phyloP scores from a whole-genome alignment of 2,329 filamentous ascomycete species.

The Nothomitra cinnamomea region DNA sequence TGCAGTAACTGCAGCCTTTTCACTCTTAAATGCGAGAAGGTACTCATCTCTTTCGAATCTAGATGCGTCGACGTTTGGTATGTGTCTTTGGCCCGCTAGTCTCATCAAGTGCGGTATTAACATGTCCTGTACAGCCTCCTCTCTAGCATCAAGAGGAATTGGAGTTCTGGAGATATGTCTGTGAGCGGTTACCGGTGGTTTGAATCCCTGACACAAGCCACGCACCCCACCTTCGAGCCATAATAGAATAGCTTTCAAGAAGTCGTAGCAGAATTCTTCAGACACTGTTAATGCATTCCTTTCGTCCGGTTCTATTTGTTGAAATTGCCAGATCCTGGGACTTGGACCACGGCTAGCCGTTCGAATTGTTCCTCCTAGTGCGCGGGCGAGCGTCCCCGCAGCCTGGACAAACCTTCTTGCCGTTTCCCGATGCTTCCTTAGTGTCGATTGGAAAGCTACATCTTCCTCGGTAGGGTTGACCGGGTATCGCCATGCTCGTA shows the following conservation, averaged over 20 bases:
- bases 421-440: slow-evolving; percentile 37
- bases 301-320: slow-evolving; percentile 29
- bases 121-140: slow-evolving; percentile 35
- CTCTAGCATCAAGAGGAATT: slow-evolving; percentile 30
- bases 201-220: slow-evolving; percentile 39
- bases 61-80: slow-evolving; percentile 39
- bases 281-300: slow-evolving; percentile 21
- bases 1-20: slow-evolving; percentile 37
- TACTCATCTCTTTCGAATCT: slow-evolving; percentile 38
- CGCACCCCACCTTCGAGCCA: slow-evolving; percentile 43
- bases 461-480: slow-evolving; percentile 35
- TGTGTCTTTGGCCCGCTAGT: slow-evolving; percentile 31
- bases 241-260: slow-evolving; percentile 43
- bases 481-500: slow-evolving; percentile 40
- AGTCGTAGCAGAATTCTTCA: slow-evolving; percentile 45
- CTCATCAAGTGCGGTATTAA: slow-evolving; percentile 43
- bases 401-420: slow-evolving; percentile 45
- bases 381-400: slow-evolving; percentile 37
- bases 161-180: slow-evolving; percentile 31
- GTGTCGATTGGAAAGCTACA: slow-evolving; percentile 35
- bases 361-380: slow-evolving; percentile 35
- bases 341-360: slow-evolving; percentile 24
- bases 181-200: slow-evolving; percentile 14
- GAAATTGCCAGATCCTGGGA: slow-evolving; percentile 25
- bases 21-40: slow-evolving; percentile 32